Conservation (phyloP, 176 grass and related monocot genomes). For the Tuctoria greenei region DNA sequence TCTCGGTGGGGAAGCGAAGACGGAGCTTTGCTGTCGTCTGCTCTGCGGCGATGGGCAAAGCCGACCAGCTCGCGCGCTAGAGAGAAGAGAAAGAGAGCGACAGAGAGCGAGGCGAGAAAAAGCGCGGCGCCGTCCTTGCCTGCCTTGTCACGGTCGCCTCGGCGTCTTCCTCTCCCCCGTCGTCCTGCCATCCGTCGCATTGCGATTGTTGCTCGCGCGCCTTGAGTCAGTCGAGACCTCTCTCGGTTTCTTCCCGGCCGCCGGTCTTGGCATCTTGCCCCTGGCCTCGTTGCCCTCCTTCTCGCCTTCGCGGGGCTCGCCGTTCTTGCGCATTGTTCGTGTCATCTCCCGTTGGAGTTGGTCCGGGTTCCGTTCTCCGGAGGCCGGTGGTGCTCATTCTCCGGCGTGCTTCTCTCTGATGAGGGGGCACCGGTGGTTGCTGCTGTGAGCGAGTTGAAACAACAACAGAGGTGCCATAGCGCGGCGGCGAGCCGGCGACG, state of each 20-base stretch:
- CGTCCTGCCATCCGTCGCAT: neutral
- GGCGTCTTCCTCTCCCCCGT: slow-evolving; percentile 20
- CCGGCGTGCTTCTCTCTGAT: neutral
- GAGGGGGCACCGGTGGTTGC: neutral
- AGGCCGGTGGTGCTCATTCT: neutral
- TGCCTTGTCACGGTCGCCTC: slow-evolving; percentile 13
- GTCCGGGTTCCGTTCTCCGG: neutral
- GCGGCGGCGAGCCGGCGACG: neutral
- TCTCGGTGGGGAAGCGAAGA: neutral
- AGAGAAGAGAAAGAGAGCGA: neutral
- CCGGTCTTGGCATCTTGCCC: neutral
- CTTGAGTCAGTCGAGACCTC: neutral
- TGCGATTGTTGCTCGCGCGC: neutral
- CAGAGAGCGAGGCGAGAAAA: neutral
- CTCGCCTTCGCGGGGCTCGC: neutral
- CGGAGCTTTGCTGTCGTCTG: neutral
- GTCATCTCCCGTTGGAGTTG: neutral
- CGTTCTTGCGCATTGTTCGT: neutral
- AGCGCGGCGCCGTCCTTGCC: neutral
- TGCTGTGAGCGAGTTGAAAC: neutral
- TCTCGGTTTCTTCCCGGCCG: neutral
- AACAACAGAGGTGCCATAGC: no score
- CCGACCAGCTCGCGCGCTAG: neutral
- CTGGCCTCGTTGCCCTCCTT: neutral
- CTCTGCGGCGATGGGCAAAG: neutral